Percentiles rank a stretch among this genome's conserved stretches.
phyloP scores from a whole-genome alignment of 1,139 yeast species.

The Hyphopichia wangnamkhiaoensis region DNA sequence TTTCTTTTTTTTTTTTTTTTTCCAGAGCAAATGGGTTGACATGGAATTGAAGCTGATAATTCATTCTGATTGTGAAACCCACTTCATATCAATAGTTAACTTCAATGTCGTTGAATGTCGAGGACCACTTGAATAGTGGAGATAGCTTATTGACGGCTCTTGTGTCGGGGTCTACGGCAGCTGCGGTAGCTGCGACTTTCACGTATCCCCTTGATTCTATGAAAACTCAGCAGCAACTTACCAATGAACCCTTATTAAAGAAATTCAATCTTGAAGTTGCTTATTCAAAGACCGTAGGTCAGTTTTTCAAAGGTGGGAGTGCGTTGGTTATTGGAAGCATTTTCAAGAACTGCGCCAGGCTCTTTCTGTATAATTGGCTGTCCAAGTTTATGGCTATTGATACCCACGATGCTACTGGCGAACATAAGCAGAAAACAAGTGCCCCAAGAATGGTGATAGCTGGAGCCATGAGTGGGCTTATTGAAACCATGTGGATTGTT shows the following conservation, averaged over 20 bases:
- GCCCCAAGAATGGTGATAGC: conserved; percentile 81
- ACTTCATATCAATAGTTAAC: too few relatives aligned
- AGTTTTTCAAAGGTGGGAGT: conserved; percentile 71
- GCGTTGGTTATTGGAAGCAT: conserved; percentile 79
- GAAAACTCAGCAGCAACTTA: conserved; percentile 73
- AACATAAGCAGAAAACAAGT: conserved; percentile 44
- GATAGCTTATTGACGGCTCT: conserved; percentile 59
- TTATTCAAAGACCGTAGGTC: conserved; percentile 40
- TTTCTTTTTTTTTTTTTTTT: too few relatives aligned
- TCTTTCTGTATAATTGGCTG: conserved; percentile 74
- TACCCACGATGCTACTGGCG: conserved; percentile 31
- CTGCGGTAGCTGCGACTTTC: conserved; percentile 65
- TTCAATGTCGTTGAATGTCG: too few relatives aligned
- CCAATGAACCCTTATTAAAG: conserved; percentile 40
- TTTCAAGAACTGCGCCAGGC: conserved; percentile 70
- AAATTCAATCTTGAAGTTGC: conserved; percentile 41
- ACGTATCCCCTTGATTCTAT: conserved; percentile 86
- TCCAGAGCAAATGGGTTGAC: too few relatives aligned
- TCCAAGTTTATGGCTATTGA: conserved; percentile 73
- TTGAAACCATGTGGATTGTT: conserved; percentile 79
- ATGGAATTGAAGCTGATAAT: too few relatives aligned
- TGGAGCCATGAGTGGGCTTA: conserved; percentile 79
- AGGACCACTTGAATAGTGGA: conserved; percentile 7
- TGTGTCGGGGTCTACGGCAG: conserved; percentile 75
- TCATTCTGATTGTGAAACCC: too few relatives aligned